phyloP scores from a whole-genome alignment of 805 yeast genomes.

The Candida taoyuanica region DNA sequence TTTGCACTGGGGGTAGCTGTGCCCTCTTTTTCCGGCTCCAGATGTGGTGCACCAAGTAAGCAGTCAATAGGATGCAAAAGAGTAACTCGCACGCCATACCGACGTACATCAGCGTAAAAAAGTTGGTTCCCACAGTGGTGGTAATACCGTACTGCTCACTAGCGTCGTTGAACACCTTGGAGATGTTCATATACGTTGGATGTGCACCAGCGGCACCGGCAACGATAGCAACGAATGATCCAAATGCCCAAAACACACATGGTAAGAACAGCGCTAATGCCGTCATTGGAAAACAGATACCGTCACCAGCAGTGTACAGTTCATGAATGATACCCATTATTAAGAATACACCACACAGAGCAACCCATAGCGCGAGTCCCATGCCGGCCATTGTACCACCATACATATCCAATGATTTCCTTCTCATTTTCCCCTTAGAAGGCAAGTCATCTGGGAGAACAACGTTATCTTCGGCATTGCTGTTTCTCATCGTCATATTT shows the following conservation, averaged over 20 bases:
- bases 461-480: neutral
- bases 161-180: slow-evolving; percentile 1
- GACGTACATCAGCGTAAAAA: neutral
- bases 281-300: neutral
- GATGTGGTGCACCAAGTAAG: neutral
- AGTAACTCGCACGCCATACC: neutral
- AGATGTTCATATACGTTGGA: neutral
- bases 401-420: slow-evolving; percentile 3
- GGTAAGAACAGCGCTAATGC: neutral
- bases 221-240: neutral
- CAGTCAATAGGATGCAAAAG: neutral
- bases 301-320: neutral
- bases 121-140: neutral
- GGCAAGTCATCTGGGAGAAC: slow-evolving; percentile 3
- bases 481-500: neutral
- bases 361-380: slow-evolving; percentile 5
- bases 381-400: slow-evolving; percentile 6
- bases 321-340: neutral
- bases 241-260: neutral
- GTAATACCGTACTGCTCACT: neutral
- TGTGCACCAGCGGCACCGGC: neutral
- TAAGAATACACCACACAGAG: neutral
- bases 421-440: neutral
- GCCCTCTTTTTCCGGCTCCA: too few species aligned
- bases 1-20: too few species aligned